Conservation (phyloP, 257 asterid species). For the Nicotiana attenuata region DNA sequence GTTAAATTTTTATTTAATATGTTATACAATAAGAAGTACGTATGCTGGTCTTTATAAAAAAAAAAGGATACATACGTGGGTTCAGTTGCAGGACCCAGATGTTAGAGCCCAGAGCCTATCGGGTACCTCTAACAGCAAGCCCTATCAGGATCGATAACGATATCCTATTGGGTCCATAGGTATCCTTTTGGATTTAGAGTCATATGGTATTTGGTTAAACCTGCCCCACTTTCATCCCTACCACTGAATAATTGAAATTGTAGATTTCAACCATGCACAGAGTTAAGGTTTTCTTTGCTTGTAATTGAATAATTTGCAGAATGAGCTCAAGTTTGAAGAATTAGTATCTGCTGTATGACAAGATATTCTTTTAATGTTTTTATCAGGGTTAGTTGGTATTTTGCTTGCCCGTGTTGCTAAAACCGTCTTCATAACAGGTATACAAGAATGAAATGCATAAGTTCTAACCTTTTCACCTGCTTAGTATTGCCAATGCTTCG, state of each 20-base stretch:
- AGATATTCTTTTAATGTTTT: constrained; percentile 16
- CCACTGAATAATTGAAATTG: neutral
- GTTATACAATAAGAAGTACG: no score
- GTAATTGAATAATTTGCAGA: neutral
- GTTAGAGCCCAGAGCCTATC: neutral
- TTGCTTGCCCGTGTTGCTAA: constrained; percentile 82
- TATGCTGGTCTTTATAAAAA: no score
- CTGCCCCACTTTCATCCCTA: neutral
- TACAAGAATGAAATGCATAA: neutral
- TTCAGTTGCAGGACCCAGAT: neutral
- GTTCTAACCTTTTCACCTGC: neutral
- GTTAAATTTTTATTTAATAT: no score
- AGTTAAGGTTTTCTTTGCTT: neutral
- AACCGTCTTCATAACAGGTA: constrained; percentile 86
- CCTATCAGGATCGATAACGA: neutral
- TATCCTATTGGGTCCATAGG: neutral
- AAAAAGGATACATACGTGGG: neutral
- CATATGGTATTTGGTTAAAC: neutral
- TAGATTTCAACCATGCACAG: neutral
- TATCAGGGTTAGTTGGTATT: constrained; percentile 82
- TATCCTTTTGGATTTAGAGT: neutral
- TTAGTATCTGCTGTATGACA: constrained; percentile 15
- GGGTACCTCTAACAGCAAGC: neutral
- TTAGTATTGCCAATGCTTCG: neutral
- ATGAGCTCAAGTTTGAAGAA: neutral